Percentiles rank a stretch among this genome's conserved stretches.
These are phyloP conservation scores for Nothophaeocryptopus gaeumannii DNA, from an alignment of 2,329 filamentous ascomycete species.

Conservation along the genomic window DNA sequence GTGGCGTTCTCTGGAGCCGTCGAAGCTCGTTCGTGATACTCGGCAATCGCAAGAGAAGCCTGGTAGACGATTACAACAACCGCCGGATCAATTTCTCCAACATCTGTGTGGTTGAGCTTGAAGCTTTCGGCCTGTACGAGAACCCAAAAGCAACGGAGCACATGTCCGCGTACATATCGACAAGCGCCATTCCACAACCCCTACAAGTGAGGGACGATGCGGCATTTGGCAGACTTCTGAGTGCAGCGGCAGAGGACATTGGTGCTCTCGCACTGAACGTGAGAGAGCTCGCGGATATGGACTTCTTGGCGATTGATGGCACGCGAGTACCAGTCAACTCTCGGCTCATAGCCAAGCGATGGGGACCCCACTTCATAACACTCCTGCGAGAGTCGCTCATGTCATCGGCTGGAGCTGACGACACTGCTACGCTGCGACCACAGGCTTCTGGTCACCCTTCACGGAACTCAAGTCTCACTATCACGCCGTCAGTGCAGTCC, in stretches of 20 bases:
- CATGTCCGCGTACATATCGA: conserved; percentile 78
- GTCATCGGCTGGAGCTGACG: conserved; percentile 61
- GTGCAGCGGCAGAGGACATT: conserved; percentile 76
- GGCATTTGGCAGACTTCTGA: conserved; percentile 73
- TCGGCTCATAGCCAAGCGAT: conserved; percentile 77
- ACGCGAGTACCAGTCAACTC: conserved; percentile 94
- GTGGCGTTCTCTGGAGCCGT: conserved; percentile 87
- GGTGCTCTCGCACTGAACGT: conserved; percentile 75
- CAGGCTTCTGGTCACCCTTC: conserved; percentile 51
- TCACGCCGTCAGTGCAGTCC: conserved; percentile 65
- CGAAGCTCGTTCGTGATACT: conserved; percentile 94
- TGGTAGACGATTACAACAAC: conserved; percentile 98
- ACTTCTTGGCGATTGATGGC: conserved; percentile 85
- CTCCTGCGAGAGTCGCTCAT: conserved; percentile 77
- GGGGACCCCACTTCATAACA: conserved; percentile 95
- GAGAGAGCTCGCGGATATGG: conserved; percentile 93
- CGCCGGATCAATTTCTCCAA: conserved; percentile 96
- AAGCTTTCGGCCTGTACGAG: conserved; percentile 95
- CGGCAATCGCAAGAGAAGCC: conserved; percentile 85
- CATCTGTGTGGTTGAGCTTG: conserved; percentile 92
- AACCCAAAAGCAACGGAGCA: conserved; percentile 79
- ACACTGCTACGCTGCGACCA: conserved; percentile 72
- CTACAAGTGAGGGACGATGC: conserved; percentile 44
- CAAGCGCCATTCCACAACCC: conserved; percentile 60
- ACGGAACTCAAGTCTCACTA: conserved; percentile 80